Conservation (phyloP, 768 basidiomycete species). For the Boletus sp. region DNA sequence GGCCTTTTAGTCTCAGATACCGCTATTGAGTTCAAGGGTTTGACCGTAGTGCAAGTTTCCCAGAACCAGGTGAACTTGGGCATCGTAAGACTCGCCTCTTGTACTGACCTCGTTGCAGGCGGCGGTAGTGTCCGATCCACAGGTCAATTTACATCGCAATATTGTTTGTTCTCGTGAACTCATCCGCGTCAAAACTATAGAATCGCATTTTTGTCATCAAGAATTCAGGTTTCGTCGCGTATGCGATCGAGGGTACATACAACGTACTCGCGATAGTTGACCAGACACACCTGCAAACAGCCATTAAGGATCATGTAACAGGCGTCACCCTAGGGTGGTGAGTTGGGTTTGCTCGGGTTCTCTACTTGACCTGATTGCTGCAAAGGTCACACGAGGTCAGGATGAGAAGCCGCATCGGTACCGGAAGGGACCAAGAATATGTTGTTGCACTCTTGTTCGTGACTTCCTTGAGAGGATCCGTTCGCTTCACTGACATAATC, state of each 20-base stretch:
- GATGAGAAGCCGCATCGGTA: conserved; percentile 61
- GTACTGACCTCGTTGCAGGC: conserved; percentile 30
- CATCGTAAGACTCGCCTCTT: not conserved
- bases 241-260: conserved; percentile 76
- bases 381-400: conserved; percentile 67
- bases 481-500: not conserved
- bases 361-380: not conserved
- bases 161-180: not conserved
- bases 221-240: conserved; percentile 76
- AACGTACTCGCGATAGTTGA: conserved; percentile 78
- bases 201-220: conserved; percentile 81
- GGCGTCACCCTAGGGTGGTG: conserved; percentile 59
- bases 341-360: conserved; percentile 5
- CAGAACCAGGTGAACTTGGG: conserved; percentile 60
- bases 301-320: conserved; percentile 63
- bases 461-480: not conserved
- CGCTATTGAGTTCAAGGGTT: conserved; percentile 74
- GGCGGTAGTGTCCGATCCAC: conserved; percentile 75
- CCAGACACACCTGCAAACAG: conserved; percentile 70
- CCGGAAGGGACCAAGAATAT: conserved; percentile 53
- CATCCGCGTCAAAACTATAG: conserved; percentile 16
- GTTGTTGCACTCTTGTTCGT: conserved; percentile 76
- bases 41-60: conserved; percentile 84
- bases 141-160: conserved; percentile 30
- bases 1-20: conserved; percentile 66